Evolutionary conservation across 768 basidiomycete genomes (phyloP).

Genomic region (Calocera viscosa): DNA sequence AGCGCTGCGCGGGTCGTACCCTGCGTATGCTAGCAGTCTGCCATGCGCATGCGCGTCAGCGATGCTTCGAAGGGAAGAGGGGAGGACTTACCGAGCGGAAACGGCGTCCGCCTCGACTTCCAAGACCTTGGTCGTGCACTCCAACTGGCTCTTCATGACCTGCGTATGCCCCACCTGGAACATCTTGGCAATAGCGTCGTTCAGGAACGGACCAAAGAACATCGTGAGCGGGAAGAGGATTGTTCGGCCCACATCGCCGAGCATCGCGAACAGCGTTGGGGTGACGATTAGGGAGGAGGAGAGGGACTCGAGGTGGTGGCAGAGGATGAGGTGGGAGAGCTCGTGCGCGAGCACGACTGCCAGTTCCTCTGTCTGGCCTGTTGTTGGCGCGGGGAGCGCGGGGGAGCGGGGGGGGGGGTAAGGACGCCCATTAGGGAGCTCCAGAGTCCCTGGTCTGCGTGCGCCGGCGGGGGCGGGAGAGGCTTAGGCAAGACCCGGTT

Average conservation of each 20-base stretch:
- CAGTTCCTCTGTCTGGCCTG: constrained; percentile 74
- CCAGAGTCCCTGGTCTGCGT: constrained; percentile 23
- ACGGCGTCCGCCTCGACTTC: constrained; percentile 91
- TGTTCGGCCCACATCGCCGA: constrained; percentile 62
- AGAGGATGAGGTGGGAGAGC: constrained; percentile 77
- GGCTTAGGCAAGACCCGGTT: constrained; percentile 14
- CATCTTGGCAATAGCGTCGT: constrained; percentile 77
- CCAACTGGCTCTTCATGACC: constrained; percentile 53
- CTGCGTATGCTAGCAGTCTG: constrained; percentile 83
- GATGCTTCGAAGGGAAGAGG: neutral
- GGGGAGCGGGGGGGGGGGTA: constrained; percentile 25
- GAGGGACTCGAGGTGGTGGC: constrained; percentile 86
- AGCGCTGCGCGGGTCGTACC: constrained; percentile 75
- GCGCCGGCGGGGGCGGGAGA: constrained; percentile 17
- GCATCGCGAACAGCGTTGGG: constrained; percentile 64
- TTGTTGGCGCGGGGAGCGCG: constrained; percentile 39
- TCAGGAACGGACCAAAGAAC: constrained; percentile 81
- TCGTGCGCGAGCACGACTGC: constrained; percentile 90
- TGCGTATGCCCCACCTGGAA: constrained; percentile 52
- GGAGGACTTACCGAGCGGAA: constrained; percentile 50
- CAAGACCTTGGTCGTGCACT: constrained; percentile 67
- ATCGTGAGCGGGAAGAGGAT: constrained; percentile 80
- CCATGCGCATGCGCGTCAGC: neutral
- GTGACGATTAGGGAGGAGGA: constrained; percentile 72
- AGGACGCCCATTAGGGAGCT: constrained; percentile 39